Evolutionary conservation across 495 filamentous ascomycete species (phyloP), one percentile per base, ranked within the genome.

Genomic region (Penicillium chermesinum): DNA sequence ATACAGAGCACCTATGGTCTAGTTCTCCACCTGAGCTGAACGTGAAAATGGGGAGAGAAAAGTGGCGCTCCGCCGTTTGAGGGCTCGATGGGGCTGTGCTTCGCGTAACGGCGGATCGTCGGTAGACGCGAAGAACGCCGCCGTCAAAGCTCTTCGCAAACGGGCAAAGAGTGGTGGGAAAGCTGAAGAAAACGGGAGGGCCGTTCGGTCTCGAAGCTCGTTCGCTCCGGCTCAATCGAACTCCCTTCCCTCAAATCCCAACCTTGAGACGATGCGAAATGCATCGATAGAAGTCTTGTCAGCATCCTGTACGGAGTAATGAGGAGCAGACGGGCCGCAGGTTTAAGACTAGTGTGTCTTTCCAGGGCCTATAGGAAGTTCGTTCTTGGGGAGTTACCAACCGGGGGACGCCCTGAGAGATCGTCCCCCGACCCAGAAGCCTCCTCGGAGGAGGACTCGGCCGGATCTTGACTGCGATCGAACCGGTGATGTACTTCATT

Each of bases 121-220:
- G 43, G 46, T 50, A 57, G 46, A 53, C 49, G 50, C 46, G 52
- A 59, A 48, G 56, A 59, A 59, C 56, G 45, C 56, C 27, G 42
- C 52, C 53, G 49, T 53, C 46, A 59, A 13, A 30, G 10, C 4
- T 30, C 25, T 30, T 10, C 25, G n/a, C n/a, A n/a, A 42, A 30
- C 0, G 16, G 6, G 18, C 25, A 43, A 16, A 43, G 3, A 25
- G 20, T 0, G 8, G 18, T 2, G 18, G 35, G 16, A 18, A 18
- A 19, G 20, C 17, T 10, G 15, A 38, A 5, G 16, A 38, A 4
- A 25, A 39, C 2, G 18, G 14, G 7, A 15, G 10, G 5, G 10
- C 27, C 33, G 12, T 22, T 33, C 10, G 12, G n/a, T 10, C 17
- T 9, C 10, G 19, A 30, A 30, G 10, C 5, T 30, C 5, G 25